These are phyloP conservation scores for Eutypa lata DNA, from an alignment of 2,329 filamentous ascomycete species.

Conservation along the genomic window DNA sequence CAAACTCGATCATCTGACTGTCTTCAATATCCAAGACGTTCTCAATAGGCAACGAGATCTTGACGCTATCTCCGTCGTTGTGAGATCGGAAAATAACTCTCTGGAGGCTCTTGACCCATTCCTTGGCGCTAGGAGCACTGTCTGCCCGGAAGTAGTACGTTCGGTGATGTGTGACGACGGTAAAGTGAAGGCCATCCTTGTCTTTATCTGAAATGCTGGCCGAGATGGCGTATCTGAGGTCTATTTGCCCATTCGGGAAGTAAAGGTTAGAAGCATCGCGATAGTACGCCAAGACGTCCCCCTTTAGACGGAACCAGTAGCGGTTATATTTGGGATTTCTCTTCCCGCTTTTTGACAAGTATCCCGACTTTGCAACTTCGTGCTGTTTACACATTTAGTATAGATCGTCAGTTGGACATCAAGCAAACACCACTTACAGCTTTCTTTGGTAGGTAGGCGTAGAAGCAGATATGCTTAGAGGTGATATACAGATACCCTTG, in stretches of 20 bases:
- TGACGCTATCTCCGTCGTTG: constrained; percentile 95
- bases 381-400: constrained; percentile 45
- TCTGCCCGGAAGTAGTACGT: constrained; percentile 89
- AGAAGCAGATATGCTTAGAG: constrained; percentile 89
- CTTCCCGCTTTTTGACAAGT: constrained; percentile 82
- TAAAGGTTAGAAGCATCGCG: constrained; percentile 80
- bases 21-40: constrained; percentile 93
- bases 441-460: constrained; percentile 94
- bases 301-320: constrained; percentile 92
- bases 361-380: constrained; percentile 78
- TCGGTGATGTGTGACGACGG: constrained; percentile 76
- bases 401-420: not conserved
- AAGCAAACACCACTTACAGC: constrained; percentile 51
- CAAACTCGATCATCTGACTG: constrained; percentile 84
- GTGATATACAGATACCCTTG: constrained; percentile 98
- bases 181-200: constrained; percentile 74
- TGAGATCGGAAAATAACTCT: constrained; percentile 93
- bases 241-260: constrained; percentile 88
- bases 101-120: constrained; percentile 94
- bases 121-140: constrained; percentile 80
- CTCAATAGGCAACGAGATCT: constrained; percentile 84
- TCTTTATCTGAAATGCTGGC: constrained; percentile 75
- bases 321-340: constrained; percentile 84
- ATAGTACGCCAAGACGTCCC: constrained; percentile 89
- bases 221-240: constrained; percentile 86